These are phyloP conservation scores for Microascus cirrosus DNA, from an alignment of 2,329 filamentous ascomycete species.

Conservation along the genomic window DNA sequence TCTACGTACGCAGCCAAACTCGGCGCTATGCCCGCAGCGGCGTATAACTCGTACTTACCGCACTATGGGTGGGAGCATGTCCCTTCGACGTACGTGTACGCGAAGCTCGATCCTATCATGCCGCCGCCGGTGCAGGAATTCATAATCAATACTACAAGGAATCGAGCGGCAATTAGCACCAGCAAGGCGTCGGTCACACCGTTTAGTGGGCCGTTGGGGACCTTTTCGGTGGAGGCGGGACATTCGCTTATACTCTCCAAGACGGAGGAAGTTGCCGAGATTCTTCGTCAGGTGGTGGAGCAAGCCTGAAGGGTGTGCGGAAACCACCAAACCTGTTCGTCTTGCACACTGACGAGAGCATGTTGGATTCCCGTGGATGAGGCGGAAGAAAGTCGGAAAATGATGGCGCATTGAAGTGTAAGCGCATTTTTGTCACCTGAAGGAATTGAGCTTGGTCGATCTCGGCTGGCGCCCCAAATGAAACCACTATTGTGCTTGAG, in stretches of 20 bases:
- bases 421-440: too few relatives aligned
- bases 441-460: too few relatives aligned
- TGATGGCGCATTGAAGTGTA: too few relatives aligned
- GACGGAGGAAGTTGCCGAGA: background rate
- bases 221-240: background rate
- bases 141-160: background rate
- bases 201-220: background rate
- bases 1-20: background rate
- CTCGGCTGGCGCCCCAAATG: too few relatives aligned
- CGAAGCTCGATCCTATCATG: background rate
- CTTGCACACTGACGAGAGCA: too few relatives aligned
- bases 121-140: background rate
- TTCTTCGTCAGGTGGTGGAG: background rate
- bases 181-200: background rate
- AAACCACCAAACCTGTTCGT: too few relatives aligned
- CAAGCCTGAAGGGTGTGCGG: too few relatives aligned
- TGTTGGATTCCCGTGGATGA: too few relatives aligned
- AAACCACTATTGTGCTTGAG: too few relatives aligned
- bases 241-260: slow-evolving; percentile 1
- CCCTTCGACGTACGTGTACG: slow-evolving; percentile 1
- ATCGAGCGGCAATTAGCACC: background rate
- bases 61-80: background rate
- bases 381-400: too few relatives aligned
- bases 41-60: background rate
- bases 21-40: background rate